A percentile compares a stretch with the other conserved stretches of the same genome.
Conservation (phyloP, 106 monocot genomes). For the Acorus calamus region DNA sequence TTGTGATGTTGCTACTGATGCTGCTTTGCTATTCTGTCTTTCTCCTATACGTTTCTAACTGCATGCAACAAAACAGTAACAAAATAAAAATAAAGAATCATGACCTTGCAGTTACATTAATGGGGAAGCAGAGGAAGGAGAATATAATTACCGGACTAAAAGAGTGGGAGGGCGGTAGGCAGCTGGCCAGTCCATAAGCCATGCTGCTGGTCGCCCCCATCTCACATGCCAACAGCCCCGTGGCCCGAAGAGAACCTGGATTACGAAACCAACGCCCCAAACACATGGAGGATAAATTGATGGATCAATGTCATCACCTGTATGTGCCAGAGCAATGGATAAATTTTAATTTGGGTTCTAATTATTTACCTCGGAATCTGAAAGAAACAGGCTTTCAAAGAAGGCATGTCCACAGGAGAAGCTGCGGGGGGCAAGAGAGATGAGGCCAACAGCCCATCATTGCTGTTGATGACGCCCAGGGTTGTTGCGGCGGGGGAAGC, state of each 20-base stretch:
- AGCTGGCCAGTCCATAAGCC: too few species aligned
- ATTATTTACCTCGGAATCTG: slow-evolving; percentile 42
- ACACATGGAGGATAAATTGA: background rate
- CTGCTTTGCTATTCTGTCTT: too few species aligned
- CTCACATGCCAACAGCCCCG: slow-evolving; percentile 48
- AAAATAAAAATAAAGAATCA: too few species aligned
- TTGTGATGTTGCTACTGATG: too few species aligned
- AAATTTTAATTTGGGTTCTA: too few species aligned
- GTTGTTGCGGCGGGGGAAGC: slow-evolving; percentile 3
- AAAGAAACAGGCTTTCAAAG: slow-evolving; percentile 60
- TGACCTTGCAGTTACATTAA: too few species aligned
- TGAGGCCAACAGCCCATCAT: slow-evolving; percentile 31
- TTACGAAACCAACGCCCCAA: background rate
- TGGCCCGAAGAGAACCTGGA: slow-evolving; percentile 37
- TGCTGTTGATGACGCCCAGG: background rate
- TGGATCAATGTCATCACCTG: background rate
- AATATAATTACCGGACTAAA: too few species aligned
- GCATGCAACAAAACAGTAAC: too few species aligned
- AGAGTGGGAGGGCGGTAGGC: too few species aligned
- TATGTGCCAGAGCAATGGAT: background rate
- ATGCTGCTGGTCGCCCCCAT: background rate
- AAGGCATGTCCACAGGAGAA: slow-evolving; percentile 43
- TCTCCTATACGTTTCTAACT: too few species aligned
- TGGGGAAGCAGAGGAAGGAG: too few species aligned
- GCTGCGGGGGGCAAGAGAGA: slow-evolving; percentile 24